Evolutionary conservation across 2,329 filamentous ascomycete species (phyloP), one percentile per base, ranked within the genome.

Genomic region (Xylaria sp.): DNA sequence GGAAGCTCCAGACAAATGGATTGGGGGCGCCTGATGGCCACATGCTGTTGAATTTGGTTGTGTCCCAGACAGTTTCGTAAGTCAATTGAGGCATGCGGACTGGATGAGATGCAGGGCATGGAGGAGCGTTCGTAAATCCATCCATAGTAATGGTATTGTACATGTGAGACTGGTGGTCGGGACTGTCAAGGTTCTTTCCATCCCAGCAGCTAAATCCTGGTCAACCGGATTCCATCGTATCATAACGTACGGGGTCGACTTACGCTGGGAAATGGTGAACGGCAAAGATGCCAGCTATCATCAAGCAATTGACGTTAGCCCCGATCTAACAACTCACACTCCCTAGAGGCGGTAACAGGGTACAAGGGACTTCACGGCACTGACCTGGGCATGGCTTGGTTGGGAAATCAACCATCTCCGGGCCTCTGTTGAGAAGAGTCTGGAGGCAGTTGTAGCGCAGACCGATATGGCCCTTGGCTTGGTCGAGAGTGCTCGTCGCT

Each of bases 21-120:
- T 78, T 76, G 0, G 76, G 75, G 3, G 78, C 73, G 51, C 80
- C 78, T 50, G 78, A 74, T 5, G 76, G 76, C 81, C 80, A 79
- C 59, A 82, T 69, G 76, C 79, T 75, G 69, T 81, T 81, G 71
- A 83, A 83, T 65, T 76, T 73, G 25, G 78, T 77, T 9, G 81
- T 82, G 64, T 84, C 80, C 81, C 83, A 85, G 74, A 84, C 83
- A 46, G 84, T 82, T 73, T 85, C 83, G 74, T 82, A 78, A 0
- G 77, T 76, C 12, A 85, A 72, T 66, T 84, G 84, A 2, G 82
- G 79, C 56, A 85, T 80, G 0, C 80, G 80, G 1, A 81, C 79
- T 0, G 83, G 83, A 73, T 85, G 75, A 10, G 73, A 75, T 5
- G 74, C 69, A 0, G 82, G 82, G 71, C 73, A 75, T 12, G 72